Conservation (phyloP, 31 red algal species). For the Odonthalia washingtoniensis region DNA sequence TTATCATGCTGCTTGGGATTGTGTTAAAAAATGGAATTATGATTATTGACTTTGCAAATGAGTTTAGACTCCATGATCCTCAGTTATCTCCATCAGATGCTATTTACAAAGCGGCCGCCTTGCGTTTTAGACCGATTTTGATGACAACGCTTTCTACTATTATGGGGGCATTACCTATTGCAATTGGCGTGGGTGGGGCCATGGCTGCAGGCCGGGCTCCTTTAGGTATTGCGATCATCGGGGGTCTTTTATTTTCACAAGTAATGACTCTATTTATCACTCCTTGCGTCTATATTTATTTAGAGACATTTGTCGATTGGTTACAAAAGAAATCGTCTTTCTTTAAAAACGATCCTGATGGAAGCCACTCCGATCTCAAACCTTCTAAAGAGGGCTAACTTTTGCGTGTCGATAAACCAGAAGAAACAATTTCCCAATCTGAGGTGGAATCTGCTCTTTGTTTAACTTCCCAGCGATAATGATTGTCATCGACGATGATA, state of each 20-base stretch:
- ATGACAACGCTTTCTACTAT: slow-evolving; percentile 19
- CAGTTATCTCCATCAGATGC: neutral
- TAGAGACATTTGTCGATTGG: too few species aligned
- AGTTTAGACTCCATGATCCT: slow-evolving; percentile 1
- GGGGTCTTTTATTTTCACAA: neutral
- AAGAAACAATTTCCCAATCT: too few species aligned
- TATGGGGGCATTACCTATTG: slow-evolving; percentile 7
- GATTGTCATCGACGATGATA: too few species aligned
- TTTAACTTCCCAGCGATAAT: too few species aligned
- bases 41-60: slow-evolving; percentile 28
- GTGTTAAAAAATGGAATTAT: slow-evolving; percentile 26
- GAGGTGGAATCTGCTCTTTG: too few species aligned
- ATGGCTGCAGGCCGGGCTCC: neutral
- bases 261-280: slow-evolving; percentile 26
- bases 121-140: slow-evolving; percentile 17
- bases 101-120: neutral
- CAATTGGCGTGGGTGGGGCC: slow-evolving; percentile 3
- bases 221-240: slow-evolving; percentile 16
- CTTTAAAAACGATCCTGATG: too few species aligned
- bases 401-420: too few species aligned
- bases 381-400: too few species aligned
- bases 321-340: too few species aligned
- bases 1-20: slow-evolving; percentile 27
- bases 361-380: too few species aligned
- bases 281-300: neutral